Conservation (phyloP, 495 filamentous ascomycete genomes). For the Neurospora sp. region DNA sequence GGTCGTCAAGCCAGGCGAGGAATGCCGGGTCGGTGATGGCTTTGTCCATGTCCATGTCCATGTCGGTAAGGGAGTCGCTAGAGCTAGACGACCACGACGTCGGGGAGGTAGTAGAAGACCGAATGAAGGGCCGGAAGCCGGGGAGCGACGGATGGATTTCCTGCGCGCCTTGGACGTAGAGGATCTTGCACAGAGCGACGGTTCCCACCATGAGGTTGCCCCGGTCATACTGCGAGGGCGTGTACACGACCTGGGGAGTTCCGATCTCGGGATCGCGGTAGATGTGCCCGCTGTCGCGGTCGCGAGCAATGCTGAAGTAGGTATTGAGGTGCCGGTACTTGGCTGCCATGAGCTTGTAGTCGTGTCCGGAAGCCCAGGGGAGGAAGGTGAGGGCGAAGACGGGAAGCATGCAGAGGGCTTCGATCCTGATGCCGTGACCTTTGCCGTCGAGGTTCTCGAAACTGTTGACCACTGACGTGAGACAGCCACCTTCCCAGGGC, state of each 20-base stretch:
- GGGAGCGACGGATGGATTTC: conserved; percentile 59
- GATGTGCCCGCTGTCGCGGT: conserved; percentile 64
- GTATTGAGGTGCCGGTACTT: conserved; percentile 53
- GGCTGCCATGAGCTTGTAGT: conserved; percentile 56
- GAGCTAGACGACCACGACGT: background rate
- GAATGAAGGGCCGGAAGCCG: conserved; percentile 57
- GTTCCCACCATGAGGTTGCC: conserved; percentile 58
- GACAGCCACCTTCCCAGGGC: conserved; percentile 63
- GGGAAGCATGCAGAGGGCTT: conserved; percentile 52
- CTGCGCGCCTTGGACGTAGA: conserved; percentile 62
- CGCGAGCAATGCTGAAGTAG: conserved; percentile 61
- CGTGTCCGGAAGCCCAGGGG: conserved; percentile 53
- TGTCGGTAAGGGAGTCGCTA: conserved; percentile 4
- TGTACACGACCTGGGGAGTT: conserved; percentile 54
- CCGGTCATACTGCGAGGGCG: conserved; percentile 56
- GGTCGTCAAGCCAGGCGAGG: conserved; percentile 53
- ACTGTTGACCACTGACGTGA: conserved; percentile 65
- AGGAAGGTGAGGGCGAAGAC: conserved; percentile 40
- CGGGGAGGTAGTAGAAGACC: conserved; percentile 16
- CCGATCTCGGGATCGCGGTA: conserved; percentile 64
- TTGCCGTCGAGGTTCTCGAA: conserved; percentile 75
- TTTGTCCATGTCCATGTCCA: conserved; percentile 20
- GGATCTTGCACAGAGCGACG: conserved; percentile 59
- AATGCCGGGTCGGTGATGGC: conserved; percentile 60
- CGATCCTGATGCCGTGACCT: conserved; percentile 77